Evolutionary conservation across 2,329 filamentous ascomycete species (phyloP), one percentile per base, ranked within the genome.

Genomic region (Sarocladium brachiariae): DNA sequence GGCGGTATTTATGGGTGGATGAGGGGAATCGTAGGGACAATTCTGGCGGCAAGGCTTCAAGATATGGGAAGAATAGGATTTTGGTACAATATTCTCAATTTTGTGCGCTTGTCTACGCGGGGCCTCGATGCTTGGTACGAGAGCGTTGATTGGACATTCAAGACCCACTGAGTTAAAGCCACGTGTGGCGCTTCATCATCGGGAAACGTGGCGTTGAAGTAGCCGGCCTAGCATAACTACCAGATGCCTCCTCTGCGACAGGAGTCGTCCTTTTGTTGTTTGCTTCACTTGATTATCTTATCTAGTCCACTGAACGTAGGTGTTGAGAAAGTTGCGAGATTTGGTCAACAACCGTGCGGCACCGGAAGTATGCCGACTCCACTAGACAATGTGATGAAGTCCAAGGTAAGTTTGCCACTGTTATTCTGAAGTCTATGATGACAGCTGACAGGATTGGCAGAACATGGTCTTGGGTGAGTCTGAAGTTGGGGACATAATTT

Each of bases 311-410:
- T n/a, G n/a, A n/a, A n/a, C n/a, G n/a, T n/a, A n/a, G n/a, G n/a
- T n/a, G n/a, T n/a, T n/a, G n/a, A n/a, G n/a, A n/a, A n/a, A n/a
- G n/a, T n/a, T n/a, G n/a, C n/a, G n/a, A n/a, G n/a, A n/a, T n/a
- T n/a, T n/a, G n/a, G n/a, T n/a, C n/a, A n/a, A n/a, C n/a, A n/a
- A n/a, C n/a, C n/a, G n/a, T n/a, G n/a, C n/a, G n/a, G n/a, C n/a
- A n/a, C n/a, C n/a, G n/a, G n/a, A n/a, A n/a, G n/a, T n/a, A 87
- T 87, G 84, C 82, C 84, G 47, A 89, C 85, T 52, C 75, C 77
- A 25, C 65, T 89, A 2, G 86, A 89, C 62, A 79, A 75, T 64
- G 82, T 79, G 9, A 70, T 89, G 69, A 83, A 77, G 59, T 88
- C 85, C 50, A 85, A 84, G 73, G 85, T 86, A 69, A 52, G 68